Evolutionary conservation across 2,329 filamentous ascomycete species (phyloP), one percentile per base, ranked within the genome.

Genomic region (Sporothrix pseudoabietina): DNA sequence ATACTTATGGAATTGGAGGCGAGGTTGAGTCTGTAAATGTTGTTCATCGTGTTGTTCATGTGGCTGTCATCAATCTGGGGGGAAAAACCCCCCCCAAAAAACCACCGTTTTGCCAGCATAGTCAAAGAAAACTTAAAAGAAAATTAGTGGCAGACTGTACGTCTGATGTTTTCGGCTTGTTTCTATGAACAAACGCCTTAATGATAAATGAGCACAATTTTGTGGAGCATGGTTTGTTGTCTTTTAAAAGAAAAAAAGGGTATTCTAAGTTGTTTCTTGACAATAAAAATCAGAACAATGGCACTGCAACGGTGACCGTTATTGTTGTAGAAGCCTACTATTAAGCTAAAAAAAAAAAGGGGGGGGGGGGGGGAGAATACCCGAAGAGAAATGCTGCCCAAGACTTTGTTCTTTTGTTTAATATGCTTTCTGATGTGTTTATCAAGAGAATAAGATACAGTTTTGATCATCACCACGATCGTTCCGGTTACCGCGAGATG

Each of bases 41-140:
- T 66, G 61, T 66, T 66, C 39, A 47, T 47, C 19, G 39, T 47
- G 39, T 30, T 66, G 61, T 66, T 47, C 39, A 66, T 39, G 2
- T 35, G 8, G 35, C 4, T 49, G 14, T 19, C 19, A 5, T 35
- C 8, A 1, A 5, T 35, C 35, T 35, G 2, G 4, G 8, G 3
- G 3, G 2, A 35, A 35, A 35, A 8, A 35, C 26, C 26, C n/a
- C n/a, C n/a, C n/a, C n/a, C 26, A 26, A 26, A 26, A 26, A 26
- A 26, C 26, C 2, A 26, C 14, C 16, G 2, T 61, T 39, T 19
- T 39, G 30, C 3, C 10, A 6, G 2, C 6, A 7, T 8, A 3
- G 5, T 59, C 30, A 61, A n/a, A 39, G 7, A 39, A 35, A 7
- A 10, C 8, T 2, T 3, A 7, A 30, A 7, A 32, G 3, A n/a